Conservation (phyloP, 2,329 filamentous ascomycete genomes). For the Tympanopsis confertula region DNA sequence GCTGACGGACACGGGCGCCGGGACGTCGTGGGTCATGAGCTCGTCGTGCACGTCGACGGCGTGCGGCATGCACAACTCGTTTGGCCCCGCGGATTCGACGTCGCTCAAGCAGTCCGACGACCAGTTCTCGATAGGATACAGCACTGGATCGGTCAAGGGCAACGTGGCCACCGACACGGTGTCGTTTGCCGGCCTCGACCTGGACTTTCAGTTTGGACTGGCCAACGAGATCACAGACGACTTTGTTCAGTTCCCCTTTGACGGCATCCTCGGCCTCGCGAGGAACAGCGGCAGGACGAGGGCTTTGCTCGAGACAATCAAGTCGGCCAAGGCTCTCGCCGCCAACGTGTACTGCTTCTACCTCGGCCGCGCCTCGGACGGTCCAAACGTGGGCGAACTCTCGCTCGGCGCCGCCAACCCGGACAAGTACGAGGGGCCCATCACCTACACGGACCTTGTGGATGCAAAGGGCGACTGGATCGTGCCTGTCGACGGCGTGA, state of each 20-base stretch:
- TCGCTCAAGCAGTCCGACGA: slow-evolving; percentile 41
- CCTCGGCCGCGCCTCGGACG: slow-evolving; percentile 56
- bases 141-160: slow-evolving; percentile 64
- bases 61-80: slow-evolving; percentile 60
- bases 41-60: slow-evolving; percentile 52
- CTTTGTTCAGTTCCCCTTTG: slow-evolving; percentile 70
- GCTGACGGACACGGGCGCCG: slow-evolving; percentile 55
- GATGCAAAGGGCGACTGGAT: slow-evolving; percentile 55
- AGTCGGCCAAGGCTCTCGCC: slow-evolving; percentile 38
- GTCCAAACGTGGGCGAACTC: slow-evolving; percentile 61
- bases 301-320: slow-evolving; percentile 56
- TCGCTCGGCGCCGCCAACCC: slow-evolving; percentile 63
- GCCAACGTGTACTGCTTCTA: slow-evolving; percentile 62
- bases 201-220: slow-evolving; percentile 60
- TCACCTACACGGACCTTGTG: slow-evolving; percentile 51
- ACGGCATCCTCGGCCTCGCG: slow-evolving; percentile 74
- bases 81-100: slow-evolving; percentile 53
- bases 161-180: slow-evolving; percentile 54
- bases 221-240: slow-evolving; percentile 61
- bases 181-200: slow-evolving; percentile 50
- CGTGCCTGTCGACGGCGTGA: slow-evolving; percentile 55
- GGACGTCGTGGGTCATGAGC: slow-evolving; percentile 76
- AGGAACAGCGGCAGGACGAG: slow-evolving; percentile 46
- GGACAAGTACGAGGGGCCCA: slow-evolving; percentile 53
- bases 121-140: slow-evolving; percentile 61